Evolutionary conservation across 2,329 filamentous ascomycete species (phyloP).

Genomic region (Chalaropsis ovoidea): DNA sequence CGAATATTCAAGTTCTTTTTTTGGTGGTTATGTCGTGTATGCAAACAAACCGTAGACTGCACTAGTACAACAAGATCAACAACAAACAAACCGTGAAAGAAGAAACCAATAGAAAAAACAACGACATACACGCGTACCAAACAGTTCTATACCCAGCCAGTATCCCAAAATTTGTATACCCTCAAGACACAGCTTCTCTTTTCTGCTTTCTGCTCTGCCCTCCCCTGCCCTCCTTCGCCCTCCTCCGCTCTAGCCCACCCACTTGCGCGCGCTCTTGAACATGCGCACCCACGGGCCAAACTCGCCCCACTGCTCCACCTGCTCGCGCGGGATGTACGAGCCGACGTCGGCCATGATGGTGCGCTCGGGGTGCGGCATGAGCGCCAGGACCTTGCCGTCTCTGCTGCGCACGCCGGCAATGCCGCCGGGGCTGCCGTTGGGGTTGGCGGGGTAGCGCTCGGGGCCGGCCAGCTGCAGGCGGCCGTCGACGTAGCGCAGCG

Average conservation of each 20-base stretch:
- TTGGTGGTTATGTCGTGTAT: not conserved
- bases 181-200: too few species aligned
- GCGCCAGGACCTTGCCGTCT: constrained; percentile 70
- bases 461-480: constrained; percentile 52
- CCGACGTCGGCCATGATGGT: constrained; percentile 69
- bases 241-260: constrained; percentile 53
- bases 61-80: not conserved
- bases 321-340: constrained; percentile 56
- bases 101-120: not conserved
- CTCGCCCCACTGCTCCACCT: constrained; percentile 60
- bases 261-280: constrained; percentile 78
- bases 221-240: too few species aligned
- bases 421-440: constrained; percentile 70
- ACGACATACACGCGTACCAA: not conserved
- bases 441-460: constrained; percentile 77
- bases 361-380: constrained; percentile 94
- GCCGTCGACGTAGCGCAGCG: constrained; percentile 81
- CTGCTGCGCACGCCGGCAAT: constrained; percentile 69
- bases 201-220: too few species aligned
- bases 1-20: too few species aligned
- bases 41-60: not conserved
- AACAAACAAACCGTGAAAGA: not conserved
- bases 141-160: constrained; percentile 6
- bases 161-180: not conserved
- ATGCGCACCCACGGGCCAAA: constrained; percentile 77